Conservation (phyloP, 768 basidiomycete genomes). For the Lenzites betulinus region DNA sequence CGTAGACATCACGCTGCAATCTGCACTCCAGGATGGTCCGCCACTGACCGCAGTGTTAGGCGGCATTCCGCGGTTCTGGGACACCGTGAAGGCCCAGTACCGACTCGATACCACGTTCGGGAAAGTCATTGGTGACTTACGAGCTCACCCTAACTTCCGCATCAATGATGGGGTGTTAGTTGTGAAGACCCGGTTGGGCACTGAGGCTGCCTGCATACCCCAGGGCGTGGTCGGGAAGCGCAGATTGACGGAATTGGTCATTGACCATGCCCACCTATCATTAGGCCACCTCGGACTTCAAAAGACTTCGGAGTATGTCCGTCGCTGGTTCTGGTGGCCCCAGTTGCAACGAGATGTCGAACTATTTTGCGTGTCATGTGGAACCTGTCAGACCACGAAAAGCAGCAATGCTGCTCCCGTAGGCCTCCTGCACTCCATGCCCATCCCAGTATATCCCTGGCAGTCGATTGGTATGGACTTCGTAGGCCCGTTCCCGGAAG, state of each 20-base stretch:
- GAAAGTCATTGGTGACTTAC: too few species aligned
- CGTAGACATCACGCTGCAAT: too few species aligned
- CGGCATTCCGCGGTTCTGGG: too few species aligned
- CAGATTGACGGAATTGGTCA: slow-evolving; percentile 20
- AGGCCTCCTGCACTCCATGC: slow-evolving; percentile 36
- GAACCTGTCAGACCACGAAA: slow-evolving; percentile 25
- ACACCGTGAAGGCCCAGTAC: too few species aligned
- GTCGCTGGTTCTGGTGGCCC: slow-evolving; percentile 41
- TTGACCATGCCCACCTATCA: slow-evolving; percentile 31
- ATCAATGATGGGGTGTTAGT: too few species aligned
- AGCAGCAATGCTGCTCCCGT: slow-evolving; percentile 15
- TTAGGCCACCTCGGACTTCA: slow-evolving; percentile 38
- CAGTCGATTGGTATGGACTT: slow-evolving; percentile 44
- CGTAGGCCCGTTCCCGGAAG: slow-evolving; percentile 37
- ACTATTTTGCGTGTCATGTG: slow-evolving; percentile 26
- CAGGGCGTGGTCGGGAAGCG: too few species aligned
- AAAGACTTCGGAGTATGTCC: slow-evolving; percentile 34
- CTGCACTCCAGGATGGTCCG: too few species aligned
- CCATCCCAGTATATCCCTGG: slow-evolving; percentile 36
- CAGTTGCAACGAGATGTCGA: slow-evolving; percentile 20
- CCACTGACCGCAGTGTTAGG: too few species aligned
- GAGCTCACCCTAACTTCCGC: too few species aligned
- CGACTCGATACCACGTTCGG: too few species aligned
- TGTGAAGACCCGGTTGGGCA: too few species aligned
- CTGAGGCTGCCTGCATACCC: too few species aligned